Evolutionary conservation across 441 rosid genomes (phyloP), one percentile per base, ranked within the genome.

Genomic region (Corymbia calophylla): DNA sequence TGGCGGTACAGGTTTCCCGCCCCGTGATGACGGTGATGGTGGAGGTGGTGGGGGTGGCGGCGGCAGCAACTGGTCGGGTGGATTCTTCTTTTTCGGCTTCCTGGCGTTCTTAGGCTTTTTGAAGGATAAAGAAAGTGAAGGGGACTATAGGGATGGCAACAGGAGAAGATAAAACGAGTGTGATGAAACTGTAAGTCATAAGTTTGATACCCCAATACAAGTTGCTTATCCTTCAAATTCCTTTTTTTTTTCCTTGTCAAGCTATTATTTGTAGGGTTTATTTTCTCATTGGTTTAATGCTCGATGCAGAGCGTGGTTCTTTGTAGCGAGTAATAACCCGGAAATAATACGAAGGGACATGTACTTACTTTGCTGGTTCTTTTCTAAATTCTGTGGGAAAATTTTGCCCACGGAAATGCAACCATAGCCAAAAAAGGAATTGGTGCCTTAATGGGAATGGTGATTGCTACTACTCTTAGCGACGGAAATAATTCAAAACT

Each of bases 1-100:
- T 87, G 98, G 98, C 32, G 98, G 97, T 80, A 93, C 96, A 87
- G 97, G 95, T 18, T 93, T 96, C n/a, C 97, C 97, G 2, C 99
- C 98, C 55, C 92, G 95, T 6, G 95, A 93, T 91, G 97, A 95
- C 60, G 97, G 92, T 70, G 99, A 93, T n/a, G 98, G 96, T 29
- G 99, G 99, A 0, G 99, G 98, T 2, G 99, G 98, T 1, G 97
- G 99, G 2, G 99, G 99, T 77, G 98, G 99, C 0, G 99, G 97
- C 8, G 99, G 99, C 7, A 98, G 97, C 80, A 95, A 94, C 93
- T 95, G 93, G 93, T 96, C 98, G 0, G 99, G 99, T 19, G 99
- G 99, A 32, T 97, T 96, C 94, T 95, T 96, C 94, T 93, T 97
- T 89, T 95, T 97, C 48, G 99, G 99, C n/a, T 95, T 96, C 93